A percentile compares a stretch with the other conserved stretches of the same genome.
Conservation (phyloP, 1,284 basidiomycete genomes). For the Ustanciosporium gigantosporum region DNA sequence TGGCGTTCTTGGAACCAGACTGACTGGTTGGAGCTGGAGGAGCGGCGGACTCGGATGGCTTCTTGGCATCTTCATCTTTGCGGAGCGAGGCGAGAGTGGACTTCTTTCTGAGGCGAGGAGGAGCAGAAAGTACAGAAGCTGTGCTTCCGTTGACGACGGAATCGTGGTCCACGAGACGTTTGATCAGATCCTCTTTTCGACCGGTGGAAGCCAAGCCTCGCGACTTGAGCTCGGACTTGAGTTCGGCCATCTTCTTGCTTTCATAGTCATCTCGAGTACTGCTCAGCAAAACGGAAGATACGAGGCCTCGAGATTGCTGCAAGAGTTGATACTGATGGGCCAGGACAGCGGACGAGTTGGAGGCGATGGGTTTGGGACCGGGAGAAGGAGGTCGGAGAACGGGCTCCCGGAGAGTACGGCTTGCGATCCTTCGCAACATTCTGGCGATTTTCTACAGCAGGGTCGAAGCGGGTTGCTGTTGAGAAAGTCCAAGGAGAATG, state of each 20-base stretch:
- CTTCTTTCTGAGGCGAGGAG: conserved; percentile 35
- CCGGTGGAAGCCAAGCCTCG: conserved; percentile 51
- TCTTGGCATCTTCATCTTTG: not conserved
- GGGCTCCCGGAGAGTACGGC: conserved; percentile 32
- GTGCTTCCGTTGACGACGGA: conserved; percentile 42
- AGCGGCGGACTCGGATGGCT: conserved; percentile 5
- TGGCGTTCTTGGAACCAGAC: conserved; percentile 11
- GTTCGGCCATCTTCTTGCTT: conserved; percentile 41
- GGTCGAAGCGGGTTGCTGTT: too few species aligned
- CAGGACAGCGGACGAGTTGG: conserved; percentile 33
- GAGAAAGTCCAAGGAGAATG: too few species aligned
- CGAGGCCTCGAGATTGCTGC: conserved; percentile 40
- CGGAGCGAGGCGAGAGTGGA: conserved; percentile 47
- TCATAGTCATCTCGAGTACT: conserved; percentile 51
- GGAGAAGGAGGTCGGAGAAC: conserved; percentile 22
- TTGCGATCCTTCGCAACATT: conserved; percentile 42
- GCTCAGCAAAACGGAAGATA: conserved; percentile 52
- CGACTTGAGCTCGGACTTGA: conserved; percentile 48
- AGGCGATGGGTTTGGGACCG: conserved; percentile 22
- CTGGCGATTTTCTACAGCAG: too few species aligned
- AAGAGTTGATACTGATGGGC: conserved; percentile 38
- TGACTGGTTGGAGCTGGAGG: conserved; percentile 17
- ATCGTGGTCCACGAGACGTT: conserved; percentile 49
- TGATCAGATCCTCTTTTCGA: conserved; percentile 50
- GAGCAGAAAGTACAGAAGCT: conserved; percentile 12